Evolutionary conservation across 768 basidiomycete species (phyloP).

Genomic region (Leccinum ochraceum): DNA sequence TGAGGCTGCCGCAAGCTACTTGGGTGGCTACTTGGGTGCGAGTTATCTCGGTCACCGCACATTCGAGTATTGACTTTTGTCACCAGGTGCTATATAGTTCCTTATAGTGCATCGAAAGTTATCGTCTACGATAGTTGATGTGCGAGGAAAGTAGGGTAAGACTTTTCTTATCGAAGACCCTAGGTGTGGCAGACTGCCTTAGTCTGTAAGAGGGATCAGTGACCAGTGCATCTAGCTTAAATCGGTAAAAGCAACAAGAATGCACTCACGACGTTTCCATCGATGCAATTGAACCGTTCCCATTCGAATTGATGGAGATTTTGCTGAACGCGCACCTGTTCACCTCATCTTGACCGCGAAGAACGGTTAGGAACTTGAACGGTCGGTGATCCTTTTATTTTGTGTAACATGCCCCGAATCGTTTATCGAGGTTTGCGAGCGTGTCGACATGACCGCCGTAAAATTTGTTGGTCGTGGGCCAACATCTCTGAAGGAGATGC

Average conservation of each 20-base stretch:
- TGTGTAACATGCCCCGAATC: background rate
- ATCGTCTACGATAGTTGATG: background rate
- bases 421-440: background rate
- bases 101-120: slow-evolving; percentile 34
- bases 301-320: no score
- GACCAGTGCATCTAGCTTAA: slow-evolving; percentile 15
- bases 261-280: slow-evolving; percentile 16
- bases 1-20: slow-evolving; percentile 86
- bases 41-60: background rate
- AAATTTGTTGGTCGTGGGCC: slow-evolving; percentile 8
- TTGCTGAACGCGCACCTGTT: no score
- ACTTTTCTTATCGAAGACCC: background rate
- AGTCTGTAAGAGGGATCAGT: slow-evolving; percentile 13
- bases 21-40: slow-evolving; percentile 57
- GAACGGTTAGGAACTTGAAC: background rate
- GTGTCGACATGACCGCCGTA: background rate
- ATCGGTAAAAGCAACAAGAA: slow-evolving; percentile 12
- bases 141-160: background rate
- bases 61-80: slow-evolving; percentile 7
- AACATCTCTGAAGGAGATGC: background rate
- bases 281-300: background rate
- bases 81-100: slow-evolving; percentile 62
- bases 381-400: slow-evolving; percentile 13
- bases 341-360: no score
- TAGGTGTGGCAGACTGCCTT: slow-evolving; percentile 1